A percentile compares a stretch with the other conserved stretches of the same genome.
Evolutionary conservation across 106 monocot species (phyloP).

Genomic region (Alisma plantagoaquatica): DNA sequence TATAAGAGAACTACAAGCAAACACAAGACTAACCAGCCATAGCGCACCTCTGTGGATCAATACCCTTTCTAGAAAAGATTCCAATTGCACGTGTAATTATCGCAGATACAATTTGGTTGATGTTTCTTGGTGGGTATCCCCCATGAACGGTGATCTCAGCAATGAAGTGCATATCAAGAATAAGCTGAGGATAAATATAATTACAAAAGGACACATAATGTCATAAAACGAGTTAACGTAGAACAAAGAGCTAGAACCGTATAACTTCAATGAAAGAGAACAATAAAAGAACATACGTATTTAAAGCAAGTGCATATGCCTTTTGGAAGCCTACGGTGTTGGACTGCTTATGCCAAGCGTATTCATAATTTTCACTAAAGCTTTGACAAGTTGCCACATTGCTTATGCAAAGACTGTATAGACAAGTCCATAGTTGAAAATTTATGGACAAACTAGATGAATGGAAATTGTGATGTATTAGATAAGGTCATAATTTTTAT

Average conservation of each 20-base stretch:
- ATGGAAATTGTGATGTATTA: no score
- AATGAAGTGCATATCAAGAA: conserved; percentile 93
- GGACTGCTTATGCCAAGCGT: no score
- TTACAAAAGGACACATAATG: no score
- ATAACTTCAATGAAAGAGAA: not conserved
- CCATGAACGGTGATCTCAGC: conserved; percentile 83
- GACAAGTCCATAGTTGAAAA: no score
- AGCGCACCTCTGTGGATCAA: conserved; percentile 86
- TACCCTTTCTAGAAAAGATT: conserved; percentile 64
- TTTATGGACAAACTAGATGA: no score
- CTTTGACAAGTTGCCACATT: no score
- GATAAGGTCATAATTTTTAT: no score
- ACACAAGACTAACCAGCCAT: not conserved
- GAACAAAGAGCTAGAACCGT: not conserved
- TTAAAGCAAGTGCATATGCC: no score
- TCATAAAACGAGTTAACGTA: not conserved
- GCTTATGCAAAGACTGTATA: no score
- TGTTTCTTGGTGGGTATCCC: conserved; percentile 62
- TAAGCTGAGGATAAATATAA: conserved; percentile 60
- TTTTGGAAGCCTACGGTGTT: no score
- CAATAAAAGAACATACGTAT: not conserved
- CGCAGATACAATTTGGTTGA: conserved; percentile 69
- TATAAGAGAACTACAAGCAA: not conserved
- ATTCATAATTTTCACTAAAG: no score
- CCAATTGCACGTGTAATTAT: conserved; percentile 77